A percentile compares a stretch with the other conserved stretches of the same genome.
Conservation (phyloP, 2,329 filamentous ascomycete species). For the Periconia sp. region DNA sequence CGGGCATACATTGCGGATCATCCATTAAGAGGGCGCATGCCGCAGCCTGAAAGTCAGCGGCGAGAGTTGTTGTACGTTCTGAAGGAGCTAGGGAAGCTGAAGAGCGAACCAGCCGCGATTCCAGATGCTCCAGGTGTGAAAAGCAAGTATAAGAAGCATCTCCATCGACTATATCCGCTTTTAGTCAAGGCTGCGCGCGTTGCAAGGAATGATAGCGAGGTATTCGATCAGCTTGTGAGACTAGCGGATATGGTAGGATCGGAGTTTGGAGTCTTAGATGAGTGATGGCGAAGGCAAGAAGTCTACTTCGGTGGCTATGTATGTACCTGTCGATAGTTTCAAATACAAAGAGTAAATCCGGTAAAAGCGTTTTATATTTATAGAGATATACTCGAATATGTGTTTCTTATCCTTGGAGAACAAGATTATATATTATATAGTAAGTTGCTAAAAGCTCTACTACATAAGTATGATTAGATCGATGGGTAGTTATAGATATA, state of each 20-base stretch:
- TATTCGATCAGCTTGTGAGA: slow-evolving; percentile 53
- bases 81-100: slow-evolving; percentile 67
- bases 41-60: slow-evolving; percentile 81
- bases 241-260: slow-evolving; percentile 50
- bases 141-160: slow-evolving; percentile 66
- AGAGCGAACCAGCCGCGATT: slow-evolving; percentile 73
- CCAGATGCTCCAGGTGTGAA: slow-evolving; percentile 51
- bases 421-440: too few species aligned
- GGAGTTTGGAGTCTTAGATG: slow-evolving; percentile 41
- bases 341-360: too few species aligned
- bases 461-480: too few species aligned
- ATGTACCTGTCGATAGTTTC: too few species aligned
- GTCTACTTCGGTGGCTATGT: not conserved
- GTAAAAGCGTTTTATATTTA: too few species aligned
- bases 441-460: too few species aligned
- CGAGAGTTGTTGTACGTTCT: slow-evolving; percentile 79
- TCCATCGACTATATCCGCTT: slow-evolving; percentile 81
- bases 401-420: too few species aligned
- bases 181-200: slow-evolving; percentile 68
- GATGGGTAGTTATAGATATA: too few species aligned
- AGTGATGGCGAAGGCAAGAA: slow-evolving; percentile 8
- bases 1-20: slow-evolving; percentile 89
- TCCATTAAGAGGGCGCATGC: slow-evolving; percentile 84
- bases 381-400: too few species aligned
- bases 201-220: slow-evolving; percentile 67